Conservation (phyloP, 208 protist genomes). For the Borovskyia barvae region DNA sequence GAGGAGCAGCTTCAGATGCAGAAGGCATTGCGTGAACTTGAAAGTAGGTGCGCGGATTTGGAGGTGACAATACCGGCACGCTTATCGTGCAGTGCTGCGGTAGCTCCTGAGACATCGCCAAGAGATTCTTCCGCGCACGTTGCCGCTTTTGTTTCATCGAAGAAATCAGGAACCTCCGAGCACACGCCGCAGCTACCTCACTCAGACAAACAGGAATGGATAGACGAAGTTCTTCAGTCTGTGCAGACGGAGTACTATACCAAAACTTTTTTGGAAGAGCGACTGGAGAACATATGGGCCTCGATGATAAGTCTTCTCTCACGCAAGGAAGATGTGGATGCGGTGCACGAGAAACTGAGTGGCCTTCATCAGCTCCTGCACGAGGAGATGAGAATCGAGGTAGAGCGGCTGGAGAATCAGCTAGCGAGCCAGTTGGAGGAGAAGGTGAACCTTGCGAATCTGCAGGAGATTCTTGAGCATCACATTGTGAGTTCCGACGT, state of each 20-base stretch:
- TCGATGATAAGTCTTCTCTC: slow-evolving; percentile 58
- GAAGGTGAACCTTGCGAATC: slow-evolving; percentile 50
- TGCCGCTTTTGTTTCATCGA: no score
- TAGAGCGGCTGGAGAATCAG: slow-evolving; percentile 31
- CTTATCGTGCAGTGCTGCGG: no score
- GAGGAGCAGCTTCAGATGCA: slow-evolving; percentile 1
- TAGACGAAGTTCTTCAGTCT: slow-evolving; percentile 10
- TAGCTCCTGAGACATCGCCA: no score
- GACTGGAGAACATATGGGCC: slow-evolving; percentile 72
- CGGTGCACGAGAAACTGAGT: slow-evolving; percentile 59
- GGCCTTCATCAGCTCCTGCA: slow-evolving; percentile 36
- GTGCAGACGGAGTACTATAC: slow-evolving; percentile 30
- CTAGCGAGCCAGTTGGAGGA: slow-evolving; percentile 44
- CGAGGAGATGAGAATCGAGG: slow-evolving; percentile 39
- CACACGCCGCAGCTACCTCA: no score
- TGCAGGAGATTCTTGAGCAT: slow-evolving; percentile 55
- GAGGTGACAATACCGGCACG: no score
- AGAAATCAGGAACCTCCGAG: no score
- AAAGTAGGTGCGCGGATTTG: no score
- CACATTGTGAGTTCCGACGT: slow-evolving; percentile 7
- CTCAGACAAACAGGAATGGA: background rate
- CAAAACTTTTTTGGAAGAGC: slow-evolving; percentile 53
- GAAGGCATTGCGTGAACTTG: background rate
- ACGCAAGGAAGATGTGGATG: slow-evolving; percentile 62
- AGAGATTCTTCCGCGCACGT: no score